These are phyloP conservation scores for Blastobotrys terrestris DNA, from an alignment of 805 yeast species.

Conservation along the genomic window DNA sequence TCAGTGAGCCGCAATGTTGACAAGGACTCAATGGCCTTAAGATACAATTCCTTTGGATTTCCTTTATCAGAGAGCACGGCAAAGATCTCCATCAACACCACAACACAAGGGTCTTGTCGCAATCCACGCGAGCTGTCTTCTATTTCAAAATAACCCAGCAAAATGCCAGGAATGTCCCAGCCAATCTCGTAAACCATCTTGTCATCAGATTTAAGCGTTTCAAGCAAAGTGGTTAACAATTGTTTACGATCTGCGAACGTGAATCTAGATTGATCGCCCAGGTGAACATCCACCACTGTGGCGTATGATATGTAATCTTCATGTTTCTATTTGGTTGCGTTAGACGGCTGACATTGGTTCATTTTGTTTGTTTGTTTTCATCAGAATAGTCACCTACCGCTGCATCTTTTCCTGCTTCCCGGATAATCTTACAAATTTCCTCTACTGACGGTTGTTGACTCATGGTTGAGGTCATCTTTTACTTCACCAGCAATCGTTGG, in stretches of 20 bases:
- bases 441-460: slow-evolving; percentile 5
- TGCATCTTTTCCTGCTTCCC: slow-evolving; percentile 17
- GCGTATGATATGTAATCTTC: slow-evolving; percentile 64
- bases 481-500: too few relatives aligned
- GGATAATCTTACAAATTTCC: slow-evolving; percentile 17
- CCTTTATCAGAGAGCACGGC: slow-evolving; percentile 62
- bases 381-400: slow-evolving; percentile 11
- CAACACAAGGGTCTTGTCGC: slow-evolving; percentile 10
- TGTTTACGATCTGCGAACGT: slow-evolving; percentile 43
- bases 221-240: slow-evolving; percentile 43
- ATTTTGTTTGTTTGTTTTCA: too few relatives aligned
- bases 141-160: slow-evolving; percentile 49
- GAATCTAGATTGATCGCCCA: slow-evolving; percentile 44
- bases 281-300: slow-evolving; percentile 61
- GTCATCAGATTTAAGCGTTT: slow-evolving; percentile 40
- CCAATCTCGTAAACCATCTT: slow-evolving; percentile 63
- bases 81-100: slow-evolving; percentile 43
- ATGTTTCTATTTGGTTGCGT: slow-evolving; percentile 29
- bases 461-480: background rate
- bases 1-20: slow-evolving; percentile 29
- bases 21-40: slow-evolving; percentile 64
- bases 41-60: slow-evolving; percentile 72
- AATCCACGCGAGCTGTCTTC: slow-evolving; percentile 14
- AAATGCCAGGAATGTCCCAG: slow-evolving; percentile 81
- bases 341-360: too few relatives aligned